Percentiles rank a stretch among this genome's conserved stretches.
phyloP scores from a whole-genome alignment of 2,329 filamentous ascomycete species.

The Fusarium algeriense region DNA sequence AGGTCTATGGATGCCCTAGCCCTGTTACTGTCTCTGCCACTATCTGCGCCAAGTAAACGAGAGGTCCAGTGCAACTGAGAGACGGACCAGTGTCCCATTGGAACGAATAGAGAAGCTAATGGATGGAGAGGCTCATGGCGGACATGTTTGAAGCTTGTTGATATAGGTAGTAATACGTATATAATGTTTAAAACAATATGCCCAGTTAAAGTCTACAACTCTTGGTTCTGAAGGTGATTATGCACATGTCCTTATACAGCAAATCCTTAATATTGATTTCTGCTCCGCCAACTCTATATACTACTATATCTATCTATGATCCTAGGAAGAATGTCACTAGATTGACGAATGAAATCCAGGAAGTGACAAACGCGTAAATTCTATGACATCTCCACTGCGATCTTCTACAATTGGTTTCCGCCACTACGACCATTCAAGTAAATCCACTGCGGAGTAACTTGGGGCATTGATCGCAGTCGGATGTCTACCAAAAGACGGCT shows the following conservation, averaged over 20 bases:
- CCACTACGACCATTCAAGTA: no score
- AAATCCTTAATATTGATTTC: neutral
- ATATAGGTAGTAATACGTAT: neutral
- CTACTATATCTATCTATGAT: neutral
- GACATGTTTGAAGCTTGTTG: neutral
- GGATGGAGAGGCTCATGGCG: accelerated
- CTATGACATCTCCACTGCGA: no score
- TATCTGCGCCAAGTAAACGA: conserved; percentile 46
- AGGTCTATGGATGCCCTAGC: conserved; percentile 57
- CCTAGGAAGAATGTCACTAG: neutral
- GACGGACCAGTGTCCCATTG: neutral
- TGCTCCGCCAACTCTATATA: no score
- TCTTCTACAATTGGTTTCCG: no score
- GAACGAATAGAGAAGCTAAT: accelerated
- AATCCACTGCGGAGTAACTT: no score
- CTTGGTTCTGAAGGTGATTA: no score
- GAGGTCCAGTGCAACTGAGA: no score
- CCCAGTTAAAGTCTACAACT: neutral
- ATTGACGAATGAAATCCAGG: no score
- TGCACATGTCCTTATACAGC: neutral
- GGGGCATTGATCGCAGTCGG: no score
- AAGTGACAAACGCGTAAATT: no score
- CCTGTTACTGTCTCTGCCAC: conserved; percentile 53
- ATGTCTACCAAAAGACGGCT: no score
- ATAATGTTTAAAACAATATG: accelerated